Conservation (phyloP, 352 stramenopile genomes). For the Pythium rishiriense region DNA sequence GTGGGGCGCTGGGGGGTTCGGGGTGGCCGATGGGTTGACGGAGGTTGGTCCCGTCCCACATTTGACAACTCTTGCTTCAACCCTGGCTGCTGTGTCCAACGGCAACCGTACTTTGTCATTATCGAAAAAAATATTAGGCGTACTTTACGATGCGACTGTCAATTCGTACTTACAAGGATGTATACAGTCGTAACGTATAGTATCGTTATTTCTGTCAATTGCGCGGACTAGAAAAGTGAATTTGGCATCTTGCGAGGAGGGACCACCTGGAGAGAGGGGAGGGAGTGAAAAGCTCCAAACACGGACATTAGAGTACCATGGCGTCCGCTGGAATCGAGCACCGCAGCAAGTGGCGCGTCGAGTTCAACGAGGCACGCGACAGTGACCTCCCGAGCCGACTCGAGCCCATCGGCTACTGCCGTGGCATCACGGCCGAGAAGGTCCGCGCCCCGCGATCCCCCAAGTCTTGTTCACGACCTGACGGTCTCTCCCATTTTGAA, state of each 20-base stretch:
- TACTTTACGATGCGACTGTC: neutral
- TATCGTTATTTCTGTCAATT: conserved; percentile 1
- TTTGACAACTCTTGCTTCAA: conserved; percentile 2
- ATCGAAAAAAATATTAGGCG: neutral
- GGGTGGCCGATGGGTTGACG: conserved; percentile 15
- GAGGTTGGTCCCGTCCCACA: conserved; percentile 16
- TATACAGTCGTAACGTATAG: neutral
- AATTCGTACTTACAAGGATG: conserved; percentile 1
- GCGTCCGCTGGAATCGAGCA: conserved; percentile 23
- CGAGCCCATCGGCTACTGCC: conserved; percentile 69
- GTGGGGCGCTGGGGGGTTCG: neutral
- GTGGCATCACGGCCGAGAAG: conserved; percentile 59
- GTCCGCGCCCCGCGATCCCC: too few relatives aligned
- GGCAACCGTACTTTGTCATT: conserved; percentile 12
- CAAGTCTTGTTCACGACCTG: too few relatives aligned
- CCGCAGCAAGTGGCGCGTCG: conserved; percentile 70
- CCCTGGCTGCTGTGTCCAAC: conserved; percentile 17
- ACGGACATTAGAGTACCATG: conserved; percentile 9
- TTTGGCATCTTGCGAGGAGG: neutral
- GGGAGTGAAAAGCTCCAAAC: neutral
- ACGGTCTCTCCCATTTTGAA: too few relatives aligned
- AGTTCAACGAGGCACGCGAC: conserved; percentile 76
- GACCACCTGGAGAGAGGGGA: conserved; percentile 8
- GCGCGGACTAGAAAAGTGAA: conserved; percentile 9
- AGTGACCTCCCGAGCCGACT: conserved; percentile 59